Base-by-base conservation (phyloP, 495 filamentous ascomycete genomes). In the Xylaria nigripes region DNA sequence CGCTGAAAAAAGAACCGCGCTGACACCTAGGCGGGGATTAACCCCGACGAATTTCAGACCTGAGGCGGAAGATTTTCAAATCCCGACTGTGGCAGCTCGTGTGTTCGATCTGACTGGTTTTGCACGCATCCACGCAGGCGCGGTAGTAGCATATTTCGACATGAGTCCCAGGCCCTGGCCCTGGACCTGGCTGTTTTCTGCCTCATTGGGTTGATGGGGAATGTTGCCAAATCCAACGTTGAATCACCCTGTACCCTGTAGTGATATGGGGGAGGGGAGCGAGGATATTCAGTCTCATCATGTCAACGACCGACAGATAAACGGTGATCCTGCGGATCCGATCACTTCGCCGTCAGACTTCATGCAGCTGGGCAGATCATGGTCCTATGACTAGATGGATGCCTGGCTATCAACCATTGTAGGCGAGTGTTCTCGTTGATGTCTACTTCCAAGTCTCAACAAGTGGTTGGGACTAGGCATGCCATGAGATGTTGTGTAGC, bases 301-400 rank as follows among this genome's bases (percentile, higher is more conserved):
- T n/a, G n/a, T n/a, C n/a, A n/a, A n/a, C n/a, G n/a, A n/a, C n/a
- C n/a, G n/a, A n/a, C n/a, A n/a, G n/a, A n/a, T n/a, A n/a, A n/a
- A n/a, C n/a, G n/a, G n/a, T n/a, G n/a, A n/a, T n/a, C n/a, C n/a
- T n/a, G n/a, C n/a, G n/a, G 27, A 55, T 24, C 10, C 45, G 6
- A 15, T 43, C 16, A 55, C 45, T 9, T 29, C 23, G 16, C n/a
- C 52, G 23, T 29, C 21, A 2, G 44, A 48, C 24, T 55, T 40
- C 21, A 50, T 45, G 47, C 50, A 56, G 19, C 38, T 56, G 10
- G 10, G 27, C 27, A 5, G 27, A 25, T 43, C 45, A 16, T 56
- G 46, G 54, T 41, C 45, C 21, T 42, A 36, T 38, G 54, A 38
- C 10, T 46, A 56, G n/a, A 56, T 36, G 22, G 46, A 50, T 21